phyloP scores from a whole-genome alignment of 495 filamentous ascomycete species.

The Aspergillus biplanus region DNA sequence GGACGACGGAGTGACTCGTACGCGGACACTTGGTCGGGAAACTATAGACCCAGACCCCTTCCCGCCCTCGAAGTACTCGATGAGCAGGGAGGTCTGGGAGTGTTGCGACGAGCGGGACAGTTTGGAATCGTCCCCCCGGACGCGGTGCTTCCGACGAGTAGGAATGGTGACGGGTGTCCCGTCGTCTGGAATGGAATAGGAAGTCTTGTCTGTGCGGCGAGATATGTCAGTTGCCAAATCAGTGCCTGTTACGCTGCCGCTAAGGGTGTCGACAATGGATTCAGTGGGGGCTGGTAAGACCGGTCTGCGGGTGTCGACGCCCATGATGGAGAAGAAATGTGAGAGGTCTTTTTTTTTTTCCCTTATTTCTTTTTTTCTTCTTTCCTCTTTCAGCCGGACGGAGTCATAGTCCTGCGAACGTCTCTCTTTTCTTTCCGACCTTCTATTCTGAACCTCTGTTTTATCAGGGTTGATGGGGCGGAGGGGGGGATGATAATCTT shows the following conservation, averaged over 20 bases:
- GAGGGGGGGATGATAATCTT: slow-evolving; percentile 7
- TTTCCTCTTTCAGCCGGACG: slow-evolving; percentile 34
- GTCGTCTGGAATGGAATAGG: slow-evolving; percentile 94
- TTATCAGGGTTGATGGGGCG: slow-evolving; percentile 10
- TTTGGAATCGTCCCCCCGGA: slow-evolving; percentile 56
- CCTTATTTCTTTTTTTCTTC: slow-evolving; percentile 22
- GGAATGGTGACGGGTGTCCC: slow-evolving; percentile 88
- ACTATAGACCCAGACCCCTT: slow-evolving; percentile 62
- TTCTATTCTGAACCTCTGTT: slow-evolving; percentile 11
- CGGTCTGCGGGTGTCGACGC: slow-evolving; percentile 68
- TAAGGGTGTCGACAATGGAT: slow-evolving; percentile 64
- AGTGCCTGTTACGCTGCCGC: slow-evolving; percentile 62
- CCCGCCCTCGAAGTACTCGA: slow-evolving; percentile 95
- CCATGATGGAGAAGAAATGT: slow-evolving; percentile 59
- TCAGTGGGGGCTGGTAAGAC: slow-evolving; percentile 80
- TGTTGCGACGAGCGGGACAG: slow-evolving; percentile 55
- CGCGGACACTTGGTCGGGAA: slow-evolving; percentile 87
- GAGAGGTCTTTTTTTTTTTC: slow-evolving; percentile 16
- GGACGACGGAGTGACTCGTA: slow-evolving; percentile 86
- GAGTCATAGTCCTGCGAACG: slow-evolving; percentile 37
- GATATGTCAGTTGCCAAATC: slow-evolving; percentile 81
- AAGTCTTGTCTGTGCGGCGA: slow-evolving; percentile 76
- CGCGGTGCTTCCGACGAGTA: slow-evolving; percentile 64
- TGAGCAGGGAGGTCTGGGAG: slow-evolving; percentile 91
- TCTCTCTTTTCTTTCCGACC: slow-evolving; percentile 10